Percentiles rank a stretch among this genome's conserved stretches.
Evolutionary conservation across 805 yeast genomes (phyloP).

Genomic region (Kuraishia piskuri): DNA sequence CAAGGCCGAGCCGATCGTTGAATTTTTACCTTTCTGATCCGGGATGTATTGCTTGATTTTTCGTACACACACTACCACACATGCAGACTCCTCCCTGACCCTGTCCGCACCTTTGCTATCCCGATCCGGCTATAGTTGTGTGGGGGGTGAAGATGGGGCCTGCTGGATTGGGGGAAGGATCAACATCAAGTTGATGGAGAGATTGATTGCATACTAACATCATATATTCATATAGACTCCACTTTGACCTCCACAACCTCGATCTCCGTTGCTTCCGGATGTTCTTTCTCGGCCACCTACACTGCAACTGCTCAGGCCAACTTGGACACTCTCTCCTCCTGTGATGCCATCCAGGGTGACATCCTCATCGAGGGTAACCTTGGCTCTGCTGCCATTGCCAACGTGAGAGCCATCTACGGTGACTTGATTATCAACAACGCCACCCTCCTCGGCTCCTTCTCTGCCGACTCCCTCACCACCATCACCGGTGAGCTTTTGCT

Average conservation of each 20-base stretch:
- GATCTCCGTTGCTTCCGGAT: slow-evolving; percentile 43
- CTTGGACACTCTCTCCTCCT: slow-evolving; percentile 62
- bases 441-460: slow-evolving; percentile 48
- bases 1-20: slow-evolving; percentile 1
- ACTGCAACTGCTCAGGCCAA: slow-evolving; percentile 79
- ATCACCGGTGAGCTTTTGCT: slow-evolving; percentile 67
- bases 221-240: slow-evolving; percentile 27
- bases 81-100: too few relatives aligned
- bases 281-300: slow-evolving; percentile 48
- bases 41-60: not conserved
- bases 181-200: not conserved
- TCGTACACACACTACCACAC: not conserved
- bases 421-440: slow-evolving; percentile 60
- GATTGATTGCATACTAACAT: not conserved
- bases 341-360: slow-evolving; percentile 78
- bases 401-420: slow-evolving; percentile 74
- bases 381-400: slow-evolving; percentile 60
- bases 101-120: not conserved
- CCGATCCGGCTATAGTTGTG: not conserved
- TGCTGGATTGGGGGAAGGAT: too few relatives aligned
- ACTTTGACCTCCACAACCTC: slow-evolving; percentile 44
- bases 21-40: not conserved
- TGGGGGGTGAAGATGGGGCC: too few relatives aligned
- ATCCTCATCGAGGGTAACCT: slow-evolving; percentile 59
- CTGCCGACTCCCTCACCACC: slow-evolving; percentile 72